Evolutionary conservation across 2,329 filamentous ascomycete genomes (phyloP), one percentile per base, ranked within the genome.

Genomic region (Aspergillus aculeatinus): DNA sequence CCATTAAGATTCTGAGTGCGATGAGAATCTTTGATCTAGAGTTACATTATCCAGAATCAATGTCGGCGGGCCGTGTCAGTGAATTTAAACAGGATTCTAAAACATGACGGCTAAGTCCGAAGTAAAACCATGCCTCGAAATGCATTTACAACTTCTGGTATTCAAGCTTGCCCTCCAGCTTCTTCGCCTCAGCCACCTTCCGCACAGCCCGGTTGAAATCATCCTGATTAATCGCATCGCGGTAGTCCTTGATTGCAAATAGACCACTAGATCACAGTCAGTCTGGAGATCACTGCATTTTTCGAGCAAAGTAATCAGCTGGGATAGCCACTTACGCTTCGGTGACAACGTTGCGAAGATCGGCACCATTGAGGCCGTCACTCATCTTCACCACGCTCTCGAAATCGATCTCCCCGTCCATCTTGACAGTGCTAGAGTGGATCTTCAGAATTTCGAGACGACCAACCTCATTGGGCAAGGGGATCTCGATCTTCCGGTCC

Each of bases 341-440:
- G 14, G 95, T 99, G 55, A 99, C 93, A 55, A 99, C 93, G 74
- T 99, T 99, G 73, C 95, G 85, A 82, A 99, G 80, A 86, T 99
- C 95, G 54, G 95, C 95, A 74, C 95, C 95, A 79, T 99, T 99
- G 70, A 99, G 85, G 29, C 94, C 93, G 73, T 99, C 95, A 70
- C 93, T 97, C 95, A 99, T 99, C 87, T 99, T 99, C 68, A 99
- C 95, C 61, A 99, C 92, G 71, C 92, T 97, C 85, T 99, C 95
- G 74, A 96, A 99, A 77, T 99, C 96, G 72, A 99, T 92, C 64
- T 99, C 95, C 1, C 94, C 95, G 69, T 98, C 94, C 50, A 91
- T 88, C 60, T 91, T 86, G 14, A 99, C 95, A 63, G 90, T 88
- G 35, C 87, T 86, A 5, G 94, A 87, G 77, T 99, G 95, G 68